Conservation (phyloP, 345 rosid species). For the Triadica sebifera region DNA sequence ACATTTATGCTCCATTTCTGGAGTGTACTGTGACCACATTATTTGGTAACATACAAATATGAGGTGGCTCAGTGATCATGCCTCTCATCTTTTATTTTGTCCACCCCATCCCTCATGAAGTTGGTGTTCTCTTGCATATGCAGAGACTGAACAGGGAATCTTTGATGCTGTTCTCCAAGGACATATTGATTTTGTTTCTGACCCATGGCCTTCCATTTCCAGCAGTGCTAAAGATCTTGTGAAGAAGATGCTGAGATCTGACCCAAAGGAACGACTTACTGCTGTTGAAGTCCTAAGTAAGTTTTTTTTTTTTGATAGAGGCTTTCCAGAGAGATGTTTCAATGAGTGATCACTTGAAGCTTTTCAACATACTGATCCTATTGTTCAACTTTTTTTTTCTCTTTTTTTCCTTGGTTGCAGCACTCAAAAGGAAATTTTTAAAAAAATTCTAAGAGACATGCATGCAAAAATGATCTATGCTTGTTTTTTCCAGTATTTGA, state of each 20-base stretch:
- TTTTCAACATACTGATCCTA: not conserved
- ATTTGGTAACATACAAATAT: not conserved
- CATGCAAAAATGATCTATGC: not conserved
- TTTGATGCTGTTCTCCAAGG: slow-evolving; percentile 74
- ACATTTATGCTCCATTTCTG: not conserved
- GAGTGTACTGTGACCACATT: not conserved
- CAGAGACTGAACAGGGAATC: slow-evolving; percentile 77
- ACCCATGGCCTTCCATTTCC: slow-evolving; percentile 86
- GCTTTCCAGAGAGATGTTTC: not conserved
- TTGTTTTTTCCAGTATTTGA: not conserved
- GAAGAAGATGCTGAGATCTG: slow-evolving; percentile 70
- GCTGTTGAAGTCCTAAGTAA: slow-evolving; percentile 80
- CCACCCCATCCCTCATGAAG: not conserved
- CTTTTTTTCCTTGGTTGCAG: not conserved
- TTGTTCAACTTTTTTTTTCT: not conserved
- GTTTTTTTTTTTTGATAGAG: slow-evolving; percentile 21
- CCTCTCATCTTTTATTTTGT: not conserved
- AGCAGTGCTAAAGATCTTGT: slow-evolving; percentile 86
- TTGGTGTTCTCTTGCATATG: slow-evolving; percentile 14
- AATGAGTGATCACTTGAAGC: not conserved
- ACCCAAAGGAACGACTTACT: slow-evolving; percentile 72
- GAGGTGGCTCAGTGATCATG: not conserved
- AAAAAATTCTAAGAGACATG: not conserved
- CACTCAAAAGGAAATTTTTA: not conserved
- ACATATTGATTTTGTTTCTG: slow-evolving; percentile 68